These are phyloP conservation scores for Phytopythium boreale DNA, from an alignment of 352 stramenopile genomes.

Conservation along the genomic window DNA sequence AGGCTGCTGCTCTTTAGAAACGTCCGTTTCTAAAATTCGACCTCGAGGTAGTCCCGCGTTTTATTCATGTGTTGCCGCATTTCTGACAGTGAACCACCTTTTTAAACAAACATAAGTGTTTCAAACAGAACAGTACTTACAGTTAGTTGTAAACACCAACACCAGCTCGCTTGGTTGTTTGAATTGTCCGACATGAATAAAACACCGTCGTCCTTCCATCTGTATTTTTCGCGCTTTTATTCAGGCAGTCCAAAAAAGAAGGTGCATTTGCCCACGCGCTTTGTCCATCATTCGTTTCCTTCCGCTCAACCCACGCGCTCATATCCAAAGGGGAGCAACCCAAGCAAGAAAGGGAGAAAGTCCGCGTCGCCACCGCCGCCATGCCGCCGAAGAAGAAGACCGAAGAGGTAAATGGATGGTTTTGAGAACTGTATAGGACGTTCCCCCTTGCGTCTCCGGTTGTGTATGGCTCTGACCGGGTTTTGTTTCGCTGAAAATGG, in stretches of 20 bases:
- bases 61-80: constrained; percentile 6
- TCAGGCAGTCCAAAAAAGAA: too few relatives aligned
- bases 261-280: too few relatives aligned
- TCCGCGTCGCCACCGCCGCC: constrained; percentile 9
- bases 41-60: constrained; percentile 11
- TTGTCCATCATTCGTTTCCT: neutral
- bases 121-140: too few relatives aligned
- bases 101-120: too few relatives aligned
- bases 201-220: too few relatives aligned
- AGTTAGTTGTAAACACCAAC: too few relatives aligned
- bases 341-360: constrained; percentile 5
- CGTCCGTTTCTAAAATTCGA: neutral
- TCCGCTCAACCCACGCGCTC: neutral
- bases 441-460: neutral
- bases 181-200: too few relatives aligned
- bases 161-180: too few relatives aligned
- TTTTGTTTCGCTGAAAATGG: neutral
- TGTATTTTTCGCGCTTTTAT: too few relatives aligned
- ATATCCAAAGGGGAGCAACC: constrained; percentile 10
- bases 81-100: too few relatives aligned
- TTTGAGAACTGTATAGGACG: neutral
- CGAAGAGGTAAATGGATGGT: constrained; percentile 44
- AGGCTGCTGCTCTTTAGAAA: constrained; percentile 35
- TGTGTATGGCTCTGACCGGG: neutral
- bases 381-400: constrained; percentile 88